Evolutionary conservation across 345 rosid genomes (phyloP), one percentile per base, ranked within the genome.

Genomic region (Eucalyptus tenuipes): DNA sequence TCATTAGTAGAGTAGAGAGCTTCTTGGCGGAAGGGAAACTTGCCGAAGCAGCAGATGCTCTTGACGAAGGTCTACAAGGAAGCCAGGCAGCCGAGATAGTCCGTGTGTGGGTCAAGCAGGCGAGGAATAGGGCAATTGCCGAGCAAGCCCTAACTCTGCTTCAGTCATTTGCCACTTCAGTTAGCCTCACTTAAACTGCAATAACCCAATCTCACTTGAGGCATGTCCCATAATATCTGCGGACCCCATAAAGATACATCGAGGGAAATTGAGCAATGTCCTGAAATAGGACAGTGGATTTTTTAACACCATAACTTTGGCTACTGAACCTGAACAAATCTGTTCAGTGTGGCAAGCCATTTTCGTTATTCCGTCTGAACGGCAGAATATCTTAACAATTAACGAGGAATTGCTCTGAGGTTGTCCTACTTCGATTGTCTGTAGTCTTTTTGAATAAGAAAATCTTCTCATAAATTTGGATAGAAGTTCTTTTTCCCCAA

Each of bases 91-190:
- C 94, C 87, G 97, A 93, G 90, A 88, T 96, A 45, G 95, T 92
- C 15, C 89, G 90, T 45, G 94, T 93, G 42, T 98, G 99, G 99
- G 97, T 95, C 88, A 93, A 50, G 88, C 93, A 66, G 87, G 99
- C 92, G 8, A 95, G 95, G 92, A 95, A 97, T 90, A 92, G 99
- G 87, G 99, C 99, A 88, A 95, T 98, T 85, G 93, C 96, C 5
- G 99, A 98, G 91, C 99, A 97, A 94, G 98, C 99, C 68, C 88
- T 96, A 45, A 92, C 93, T 42, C 92, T 97, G 89, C 95, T 98
- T 66, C 98, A 97, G 87, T 94, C 99, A 13, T 97, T 96, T 87
- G 99, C 99, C 53, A 95, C 97, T 50, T 94, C 97, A 92, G 92
- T 94, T 44, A 93, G 95, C 92, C 94, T 95, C 86, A 93, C 97